These are phyloP conservation scores for Mytilinidion resinicola DNA, from an alignment of 495 filamentous ascomycete genomes.

Conservation along the genomic window DNA sequence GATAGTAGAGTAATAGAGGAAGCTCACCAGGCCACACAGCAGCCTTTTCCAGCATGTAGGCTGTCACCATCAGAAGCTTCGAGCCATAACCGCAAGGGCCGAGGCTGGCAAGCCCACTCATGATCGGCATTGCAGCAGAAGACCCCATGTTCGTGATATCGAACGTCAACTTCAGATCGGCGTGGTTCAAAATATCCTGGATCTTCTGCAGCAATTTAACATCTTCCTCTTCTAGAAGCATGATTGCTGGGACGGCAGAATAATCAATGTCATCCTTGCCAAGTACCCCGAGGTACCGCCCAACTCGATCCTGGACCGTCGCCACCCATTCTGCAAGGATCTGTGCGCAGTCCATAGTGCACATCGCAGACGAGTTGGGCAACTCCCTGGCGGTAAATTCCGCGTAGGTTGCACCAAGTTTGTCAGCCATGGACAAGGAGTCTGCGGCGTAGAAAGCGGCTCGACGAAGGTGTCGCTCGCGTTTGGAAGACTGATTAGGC, in stretches of 20 bases:
- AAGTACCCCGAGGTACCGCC: conserved; percentile 77
- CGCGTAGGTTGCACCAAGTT: conserved; percentile 78
- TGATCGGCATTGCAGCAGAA: conserved; percentile 45
- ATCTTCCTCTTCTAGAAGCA: conserved; percentile 91
- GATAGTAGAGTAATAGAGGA: background rate
- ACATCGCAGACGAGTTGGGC: conserved; percentile 90
- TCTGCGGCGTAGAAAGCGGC: conserved; percentile 93
- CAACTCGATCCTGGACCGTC: conserved; percentile 91
- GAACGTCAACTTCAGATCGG: conserved; percentile 66
- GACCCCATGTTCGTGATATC: conserved; percentile 44
- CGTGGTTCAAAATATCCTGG: conserved; percentile 67
- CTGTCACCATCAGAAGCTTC: conserved; percentile 80
- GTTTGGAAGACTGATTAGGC: conserved; percentile 49
- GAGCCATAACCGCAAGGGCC: conserved; percentile 69
- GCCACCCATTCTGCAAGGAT: conserved; percentile 95
- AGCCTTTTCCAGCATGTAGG: conserved; percentile 82
- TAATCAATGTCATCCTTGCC: conserved; percentile 76
- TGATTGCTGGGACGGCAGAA: conserved; percentile 68
- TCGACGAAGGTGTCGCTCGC: conserved; percentile 85
- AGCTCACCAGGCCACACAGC: conserved; percentile 85
- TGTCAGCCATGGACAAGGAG: conserved; percentile 84
- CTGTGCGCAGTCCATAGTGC: conserved; percentile 92
- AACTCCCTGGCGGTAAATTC: conserved; percentile 81
- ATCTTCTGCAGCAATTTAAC: conserved; percentile 81
- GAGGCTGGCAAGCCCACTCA: conserved; percentile 48